Evolutionary conservation across 768 basidiomycete species (phyloP), one percentile per base, ranked within the genome.

Genomic region (Trametes sanguinea): DNA sequence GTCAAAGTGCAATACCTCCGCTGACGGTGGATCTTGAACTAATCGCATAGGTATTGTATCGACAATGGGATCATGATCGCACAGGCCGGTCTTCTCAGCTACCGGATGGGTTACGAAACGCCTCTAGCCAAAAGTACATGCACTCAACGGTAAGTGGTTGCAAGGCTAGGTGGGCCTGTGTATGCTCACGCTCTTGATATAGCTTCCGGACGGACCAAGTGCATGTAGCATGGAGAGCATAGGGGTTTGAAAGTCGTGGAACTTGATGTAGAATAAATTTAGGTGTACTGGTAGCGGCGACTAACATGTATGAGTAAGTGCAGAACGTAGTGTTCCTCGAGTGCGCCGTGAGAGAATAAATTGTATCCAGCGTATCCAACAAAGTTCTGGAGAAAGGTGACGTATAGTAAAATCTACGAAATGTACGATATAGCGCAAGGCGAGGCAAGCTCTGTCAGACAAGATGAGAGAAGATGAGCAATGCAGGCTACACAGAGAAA

Each of bases 51-150:
- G 56, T 98, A 96, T 75, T 98, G 97, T 75, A 98, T 99, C 62
- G 97, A 99, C 74, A 99, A 99, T 67, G 97, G 97, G 1, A 96
- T 98, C 67, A 99, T 99, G 97, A 98, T 99, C 57, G 96, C 97
- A 2, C 97, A 99, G 71, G 97, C 97, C 6, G 97, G 97, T 5
- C 81, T 99, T 32, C 80, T 99, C 40, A 86, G 88, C 64, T 94
- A 86, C 73, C 83, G 97, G 2, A 98, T 95, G 94, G 97, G 96
- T 29, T 82, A 86, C 63, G 75, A 76, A 50, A 98, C 95, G 0
- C 82, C 89, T 2, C 71, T 98, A 32, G 73, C 81, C 30, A 84
- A 96, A 70, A 95, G 89, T 57, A 90, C 85, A 37, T 95, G 94
- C 70, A 98, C 95, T 6, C 97, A 99, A 77, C 83, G 96, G 94